phyloP scores from a whole-genome alignment of 306 rosid species.

The Oemleria cerasiformis region DNA sequence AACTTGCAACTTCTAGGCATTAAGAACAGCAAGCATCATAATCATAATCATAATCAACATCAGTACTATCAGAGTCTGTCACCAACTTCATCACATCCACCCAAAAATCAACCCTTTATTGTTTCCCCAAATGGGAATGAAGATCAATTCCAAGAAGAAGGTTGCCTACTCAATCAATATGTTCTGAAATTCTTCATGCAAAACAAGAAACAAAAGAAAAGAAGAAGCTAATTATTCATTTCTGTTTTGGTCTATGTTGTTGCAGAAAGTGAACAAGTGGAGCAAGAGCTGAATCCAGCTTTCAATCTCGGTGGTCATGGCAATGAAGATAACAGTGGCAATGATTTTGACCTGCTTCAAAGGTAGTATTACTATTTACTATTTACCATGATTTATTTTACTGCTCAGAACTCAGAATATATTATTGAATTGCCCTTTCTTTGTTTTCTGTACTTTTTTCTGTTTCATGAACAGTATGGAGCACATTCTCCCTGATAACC shows the following conservation, averaged over 20 bases:
- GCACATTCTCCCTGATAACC: slow-evolving; percentile 77
- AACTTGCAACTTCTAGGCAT: slow-evolving; percentile 75
- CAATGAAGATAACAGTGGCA: slow-evolving; percentile 20
- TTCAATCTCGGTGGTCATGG: slow-evolving; percentile 22
- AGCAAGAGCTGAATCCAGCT: slow-evolving; percentile 35
- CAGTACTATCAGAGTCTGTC: slow-evolving; percentile 45
- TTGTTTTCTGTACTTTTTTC: neutral
- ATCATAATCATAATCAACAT: slow-evolving; percentile 17
- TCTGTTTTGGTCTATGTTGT: slow-evolving; percentile 3
- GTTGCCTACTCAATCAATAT: slow-evolving; percentile 36
- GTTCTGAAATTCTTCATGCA: neutral
- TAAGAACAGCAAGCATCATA: slow-evolving; percentile 45
- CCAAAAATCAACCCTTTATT: slow-evolving; percentile 33
- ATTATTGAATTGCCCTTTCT: too few species aligned
- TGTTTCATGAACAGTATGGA: slow-evolving; percentile 45
- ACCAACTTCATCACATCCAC: slow-evolving; percentile 35
- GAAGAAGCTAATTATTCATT: neutral
- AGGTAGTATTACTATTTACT: slow-evolving; percentile 31
- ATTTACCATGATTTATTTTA: too few species aligned
- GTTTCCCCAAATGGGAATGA: slow-evolving; percentile 38
- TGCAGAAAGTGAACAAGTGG: slow-evolving; percentile 32
- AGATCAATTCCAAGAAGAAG: slow-evolving; percentile 44
- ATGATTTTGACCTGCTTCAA: slow-evolving; percentile 32
- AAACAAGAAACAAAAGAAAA: too few species aligned
- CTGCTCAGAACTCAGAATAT: too few species aligned